Percentiles rank a stretch among this genome's conserved stretches.
Conservation (phyloP, 2,329 filamentous ascomycete genomes). For the Exophiala lecanii-corni region DNA sequence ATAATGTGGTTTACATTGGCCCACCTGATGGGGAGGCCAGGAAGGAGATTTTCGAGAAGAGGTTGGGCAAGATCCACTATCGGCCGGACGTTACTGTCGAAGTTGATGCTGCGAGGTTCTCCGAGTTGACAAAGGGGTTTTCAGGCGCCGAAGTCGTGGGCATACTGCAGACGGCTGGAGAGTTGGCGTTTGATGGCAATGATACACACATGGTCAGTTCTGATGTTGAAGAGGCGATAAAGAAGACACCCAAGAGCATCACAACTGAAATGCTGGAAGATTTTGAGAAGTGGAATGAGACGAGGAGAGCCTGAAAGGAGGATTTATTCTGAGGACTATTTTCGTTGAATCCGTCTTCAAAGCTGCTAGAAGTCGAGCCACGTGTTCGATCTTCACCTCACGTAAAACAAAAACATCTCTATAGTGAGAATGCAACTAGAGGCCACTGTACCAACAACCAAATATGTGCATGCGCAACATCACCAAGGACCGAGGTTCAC, state of each 20-base stretch:
- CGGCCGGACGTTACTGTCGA: constrained; percentile 55
- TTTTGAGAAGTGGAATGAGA: constrained; percentile 24
- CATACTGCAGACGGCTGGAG: constrained; percentile 50
- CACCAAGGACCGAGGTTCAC: too few species aligned
- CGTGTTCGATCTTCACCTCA: too few species aligned
- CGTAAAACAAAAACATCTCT: too few species aligned
- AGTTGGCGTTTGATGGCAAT: constrained; percentile 47
- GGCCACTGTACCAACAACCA: too few species aligned
- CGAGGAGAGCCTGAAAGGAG: too few species aligned
- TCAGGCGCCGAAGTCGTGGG: constrained; percentile 78
- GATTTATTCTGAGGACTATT: too few species aligned
- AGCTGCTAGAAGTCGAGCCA: too few species aligned
- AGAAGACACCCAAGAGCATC: constrained; percentile 27
- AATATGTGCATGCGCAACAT: too few species aligned
- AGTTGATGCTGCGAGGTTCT: constrained; percentile 53
- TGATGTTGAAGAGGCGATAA: constrained; percentile 44
- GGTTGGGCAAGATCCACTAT: constrained; percentile 54
- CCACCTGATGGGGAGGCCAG: constrained; percentile 70
- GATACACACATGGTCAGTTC: constrained; percentile 38
- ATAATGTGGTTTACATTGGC: constrained; percentile 78
- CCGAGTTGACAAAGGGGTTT: constrained; percentile 65
- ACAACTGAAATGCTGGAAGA: constrained; percentile 21
- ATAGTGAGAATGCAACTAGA: too few species aligned
- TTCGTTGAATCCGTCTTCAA: too few species aligned
- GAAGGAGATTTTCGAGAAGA: constrained; percentile 68